phyloP scores from a whole-genome alignment of 164 flowering plant genomes.

The Warburgia ugandensis region DNA sequence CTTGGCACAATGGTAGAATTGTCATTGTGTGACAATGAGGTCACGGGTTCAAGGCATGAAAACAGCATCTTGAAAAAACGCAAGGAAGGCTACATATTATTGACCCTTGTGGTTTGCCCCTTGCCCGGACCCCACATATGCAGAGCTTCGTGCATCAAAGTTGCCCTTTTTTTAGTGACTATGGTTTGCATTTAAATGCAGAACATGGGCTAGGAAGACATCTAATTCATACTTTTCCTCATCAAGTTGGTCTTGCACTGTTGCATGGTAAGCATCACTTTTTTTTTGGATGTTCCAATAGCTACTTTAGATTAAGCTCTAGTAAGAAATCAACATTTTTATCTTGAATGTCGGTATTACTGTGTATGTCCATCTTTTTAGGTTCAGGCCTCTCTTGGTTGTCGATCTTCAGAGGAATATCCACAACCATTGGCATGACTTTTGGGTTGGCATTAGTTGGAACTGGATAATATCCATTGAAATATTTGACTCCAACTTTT shows the following conservation, averaged over 20 bases:
- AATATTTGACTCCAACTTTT: slow-evolving; percentile 22
- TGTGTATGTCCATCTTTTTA: slow-evolving; percentile 19
- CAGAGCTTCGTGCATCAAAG: too few species aligned
- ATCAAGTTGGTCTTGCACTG: slow-evolving; percentile 83
- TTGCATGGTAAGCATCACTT: slow-evolving; percentile 29
- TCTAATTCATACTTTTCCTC: slow-evolving; percentile 84
- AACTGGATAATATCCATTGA: slow-evolving; percentile 24
- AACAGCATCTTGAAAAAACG: too few species aligned
- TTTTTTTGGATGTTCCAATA: slow-evolving; percentile 18
- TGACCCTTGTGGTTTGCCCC: too few species aligned
- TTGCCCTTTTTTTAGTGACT: too few species aligned
- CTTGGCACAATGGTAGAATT: too few species aligned
- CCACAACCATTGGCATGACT: slow-evolving; percentile 22
- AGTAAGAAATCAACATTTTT: slow-evolving; percentile 23
- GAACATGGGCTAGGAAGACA: too few species aligned
- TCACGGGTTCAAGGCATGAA: too few species aligned
- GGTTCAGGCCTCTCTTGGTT: slow-evolving; percentile 31
- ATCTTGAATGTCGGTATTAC: slow-evolving; percentile 21
- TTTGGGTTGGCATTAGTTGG: slow-evolving; percentile 26
- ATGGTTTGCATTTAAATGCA: too few species aligned
- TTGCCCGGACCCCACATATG: too few species aligned
- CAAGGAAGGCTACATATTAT: too few species aligned
- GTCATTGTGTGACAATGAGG: too few species aligned
- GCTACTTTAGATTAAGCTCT: slow-evolving; percentile 29
- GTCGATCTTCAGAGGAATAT: slow-evolving; percentile 25